Base-by-base conservation (phyloP, 257 asterid genomes). In the Fraxinus pennsylvanica region DNA sequence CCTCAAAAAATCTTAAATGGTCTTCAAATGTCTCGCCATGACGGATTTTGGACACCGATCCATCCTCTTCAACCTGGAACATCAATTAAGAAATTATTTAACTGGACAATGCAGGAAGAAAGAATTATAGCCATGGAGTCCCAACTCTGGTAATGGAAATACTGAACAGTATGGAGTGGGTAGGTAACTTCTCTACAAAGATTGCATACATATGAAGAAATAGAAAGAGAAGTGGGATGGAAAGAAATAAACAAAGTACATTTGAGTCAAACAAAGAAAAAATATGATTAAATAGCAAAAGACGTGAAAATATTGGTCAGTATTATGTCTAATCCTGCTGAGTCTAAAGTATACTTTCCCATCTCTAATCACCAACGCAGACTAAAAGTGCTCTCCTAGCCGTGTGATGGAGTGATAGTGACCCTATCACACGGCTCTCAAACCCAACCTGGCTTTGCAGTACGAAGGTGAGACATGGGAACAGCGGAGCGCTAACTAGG, bases 11-110 rank as follows among this genome's bases (percentile, higher is more conserved):
- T 82, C 87, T 90, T 76, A 95, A 71, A 85, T 92, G 99, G 83
- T 92, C 98, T 73, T 92, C 91, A 57, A 91, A 92, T 61, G 94
- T 90, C 85, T 92, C 97, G 35, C 86, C 96, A 2, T 90, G 98
- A 74, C 99, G 86, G 83, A 92, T 93, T 84, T 91, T 92, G 78
- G 97, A 79, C 63, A 95, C 76, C 1, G 91, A 78, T 39, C 98
- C 98, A 80, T 92, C 98, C 10, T 88, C 96, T 81, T 95, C 96
- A 54, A 95, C 92, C 99, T 94, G 38, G 33, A 74, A 74, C 70
- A 63, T 13, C 47, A 9, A 41, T 41, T 41, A 41, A 9, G 1
- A 41, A 41, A 9, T 41, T 41, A 41, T 0, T 41, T 14, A 29
- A 33, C 10, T 32, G 27, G 59, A 61, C 36, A 13, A 45, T 45